phyloP scores from a whole-genome alignment of 768 basidiomycete genomes.

The Leccinellum rugosiceps region DNA sequence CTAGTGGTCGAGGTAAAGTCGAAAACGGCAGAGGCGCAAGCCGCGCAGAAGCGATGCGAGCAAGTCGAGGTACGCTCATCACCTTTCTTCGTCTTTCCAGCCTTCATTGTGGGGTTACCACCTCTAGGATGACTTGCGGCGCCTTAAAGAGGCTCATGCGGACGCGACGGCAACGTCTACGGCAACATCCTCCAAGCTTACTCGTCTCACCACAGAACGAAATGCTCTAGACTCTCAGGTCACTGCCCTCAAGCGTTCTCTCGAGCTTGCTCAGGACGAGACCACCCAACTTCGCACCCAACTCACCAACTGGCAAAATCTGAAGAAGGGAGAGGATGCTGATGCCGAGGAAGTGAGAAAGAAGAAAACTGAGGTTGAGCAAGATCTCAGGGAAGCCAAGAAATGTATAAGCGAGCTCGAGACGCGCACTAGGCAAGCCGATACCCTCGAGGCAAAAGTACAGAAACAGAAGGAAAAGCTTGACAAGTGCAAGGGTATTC shows the following conservation, averaged over 20 bases:
- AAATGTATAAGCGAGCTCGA: slow-evolving; percentile 29
- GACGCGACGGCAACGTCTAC: slow-evolving; percentile 46
- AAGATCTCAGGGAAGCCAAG: slow-evolving; percentile 48
- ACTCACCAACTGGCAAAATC: slow-evolving; percentile 62
- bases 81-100: not conserved
- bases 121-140: slow-evolving; percentile 36
- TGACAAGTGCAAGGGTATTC: slow-evolving; percentile 40
- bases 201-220: slow-evolving; percentile 55
- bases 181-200: slow-evolving; percentile 48
- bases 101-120: not conserved
- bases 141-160: slow-evolving; percentile 49
- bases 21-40: slow-evolving; percentile 37
- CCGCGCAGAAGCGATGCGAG: slow-evolving; percentile 42
- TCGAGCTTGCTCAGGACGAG: slow-evolving; percentile 57
- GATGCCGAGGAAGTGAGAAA: slow-evolving; percentile 56
- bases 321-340: slow-evolving; percentile 62
- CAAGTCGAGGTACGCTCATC: slow-evolving; percentile 41
- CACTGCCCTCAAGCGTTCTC: slow-evolving; percentile 51
- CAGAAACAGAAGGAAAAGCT: slow-evolving; percentile 43
- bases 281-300: slow-evolving; percentile 58
- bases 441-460: slow-evolving; percentile 34
- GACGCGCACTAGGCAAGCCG: slow-evolving; percentile 20
- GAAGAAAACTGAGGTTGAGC: slow-evolving; percentile 54
- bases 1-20: slow-evolving; percentile 39
- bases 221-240: slow-evolving; percentile 53